Evolutionary conservation across 331 rosid species (phyloP).

Genomic region (Arachis monticola): DNA sequence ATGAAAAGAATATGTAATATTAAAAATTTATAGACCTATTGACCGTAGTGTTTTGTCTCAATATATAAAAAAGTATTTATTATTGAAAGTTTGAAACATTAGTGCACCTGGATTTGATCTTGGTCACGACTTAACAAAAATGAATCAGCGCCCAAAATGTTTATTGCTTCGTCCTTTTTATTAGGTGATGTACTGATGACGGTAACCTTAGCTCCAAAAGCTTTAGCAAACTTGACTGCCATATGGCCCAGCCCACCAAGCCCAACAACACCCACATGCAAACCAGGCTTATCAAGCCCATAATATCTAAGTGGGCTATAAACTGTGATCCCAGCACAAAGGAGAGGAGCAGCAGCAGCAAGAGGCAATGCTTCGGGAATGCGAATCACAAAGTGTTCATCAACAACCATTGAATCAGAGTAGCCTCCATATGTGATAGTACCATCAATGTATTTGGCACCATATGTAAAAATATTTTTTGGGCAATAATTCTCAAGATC

Average conservation of each 20-base stretch:
- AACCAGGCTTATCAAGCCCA: constrained; percentile 49
- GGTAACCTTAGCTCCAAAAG: constrained; percentile 55
- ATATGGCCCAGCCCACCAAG: constrained; percentile 63
- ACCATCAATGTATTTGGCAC: constrained; percentile 26
- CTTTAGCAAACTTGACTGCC: constrained; percentile 63
- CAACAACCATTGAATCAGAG: constrained; percentile 52
- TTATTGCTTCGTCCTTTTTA: constrained; percentile 51
- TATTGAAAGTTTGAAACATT: neutral
- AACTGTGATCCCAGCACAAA: constrained; percentile 63
- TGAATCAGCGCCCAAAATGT: constrained; percentile 50
- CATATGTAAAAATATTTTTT: neutral
- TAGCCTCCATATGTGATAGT: constrained; percentile 30
- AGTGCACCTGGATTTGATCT: constrained; percentile 47
- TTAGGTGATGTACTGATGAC: constrained; percentile 58
- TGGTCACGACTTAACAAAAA: constrained; percentile 51
- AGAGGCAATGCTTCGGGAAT: constrained; percentile 55
- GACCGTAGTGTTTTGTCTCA: too few relatives aligned
- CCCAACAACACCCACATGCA: constrained; percentile 58
- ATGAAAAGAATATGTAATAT: too few relatives aligned
- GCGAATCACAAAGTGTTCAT: constrained; percentile 49
- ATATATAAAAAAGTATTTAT: neutral
- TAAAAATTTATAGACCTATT: too few relatives aligned
- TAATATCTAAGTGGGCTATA: constrained; percentile 53
- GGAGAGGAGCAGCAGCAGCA: constrained; percentile 58
- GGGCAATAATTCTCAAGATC: constrained; percentile 36